Base-by-base conservation (phyloP, 768 basidiomycete species). In the Antrodiella citrinella region DNA sequence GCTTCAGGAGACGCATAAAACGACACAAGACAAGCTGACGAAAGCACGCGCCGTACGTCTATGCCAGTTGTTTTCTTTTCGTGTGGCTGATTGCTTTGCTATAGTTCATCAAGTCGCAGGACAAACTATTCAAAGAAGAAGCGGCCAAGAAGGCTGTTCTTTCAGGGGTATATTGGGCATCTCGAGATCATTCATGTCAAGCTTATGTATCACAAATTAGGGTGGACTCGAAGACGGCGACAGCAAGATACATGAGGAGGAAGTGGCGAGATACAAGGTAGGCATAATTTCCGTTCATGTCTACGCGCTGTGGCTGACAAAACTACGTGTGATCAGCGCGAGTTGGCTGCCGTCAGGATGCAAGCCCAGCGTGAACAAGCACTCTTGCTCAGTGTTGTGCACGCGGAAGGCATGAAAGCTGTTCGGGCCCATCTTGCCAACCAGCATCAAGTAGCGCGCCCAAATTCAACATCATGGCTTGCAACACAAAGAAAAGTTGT, bases 21-120 rank as follows among this genome's bases (percentile, higher is more conserved):
- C 79, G 1, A 63, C 74, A 0, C 77, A 81, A 50, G 87, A 90
- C 54, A 91, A 92, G 63, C 72, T 97, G 40, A 63, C 70, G 53
- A 92, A 91, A 63, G 91, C 91, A 3, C 84, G 82, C 58, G 72
- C 76, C 60, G 89, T 89, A 63, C 50, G 72, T 52, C 4, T 10
- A 15, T 13, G 23, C 12, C 20, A 18, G 21, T 47, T 41, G 25
- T 23, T 18, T 38, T 21, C n/a, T n/a, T n/a, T n/a, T n/a, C n/a
- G n/a, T n/a, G n/a, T n/a, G n/a, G n/a, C n/a, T n/a, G n/a, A n/a
- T n/a, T n/a, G n/a, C n/a, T n/a, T 5, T 41, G 21, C 50, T 13
- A 18, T 48, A 94, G 89, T 93, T 95, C 66, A 91, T 97, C 71
- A 91, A 91, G 63, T 76, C 82, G 25, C 93, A 95, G 65, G 92